These are phyloP conservation scores for Excoecaria agallocha DNA, from an alignment of 345 rosid species.

Conservation along the genomic window DNA sequence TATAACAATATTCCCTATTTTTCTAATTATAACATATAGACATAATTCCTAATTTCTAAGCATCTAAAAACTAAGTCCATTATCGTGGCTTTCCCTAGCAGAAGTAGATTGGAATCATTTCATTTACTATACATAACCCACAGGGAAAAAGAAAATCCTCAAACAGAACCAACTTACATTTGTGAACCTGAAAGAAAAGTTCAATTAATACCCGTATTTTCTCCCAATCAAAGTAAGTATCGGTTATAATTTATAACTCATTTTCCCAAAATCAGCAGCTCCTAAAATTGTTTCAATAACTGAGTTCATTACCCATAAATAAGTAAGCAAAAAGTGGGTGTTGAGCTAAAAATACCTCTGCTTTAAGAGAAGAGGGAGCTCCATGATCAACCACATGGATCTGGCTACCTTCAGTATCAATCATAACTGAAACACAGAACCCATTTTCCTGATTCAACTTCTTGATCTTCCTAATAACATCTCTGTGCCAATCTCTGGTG, in stretches of 20 bases:
- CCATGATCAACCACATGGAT: slow-evolving; percentile 76
- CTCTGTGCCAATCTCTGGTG: slow-evolving; percentile 60
- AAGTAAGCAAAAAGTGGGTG: background rate
- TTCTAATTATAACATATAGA: background rate
- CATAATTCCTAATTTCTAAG: background rate
- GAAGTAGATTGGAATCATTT: background rate
- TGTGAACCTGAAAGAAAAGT: background rate
- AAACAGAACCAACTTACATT: background rate
- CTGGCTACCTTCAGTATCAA: slow-evolving; percentile 77
- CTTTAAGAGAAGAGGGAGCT: slow-evolving; percentile 49
- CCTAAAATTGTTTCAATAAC: background rate
- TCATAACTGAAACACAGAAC: slow-evolving; percentile 60
- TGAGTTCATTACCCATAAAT: background rate
- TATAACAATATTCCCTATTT: too few relatives aligned
- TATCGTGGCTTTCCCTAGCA: background rate
- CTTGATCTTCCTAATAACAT: slow-evolving; percentile 59
- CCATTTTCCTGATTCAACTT: slow-evolving; percentile 51
- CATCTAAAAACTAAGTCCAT: background rate
- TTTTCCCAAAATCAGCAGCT: slow-evolving; percentile 2
- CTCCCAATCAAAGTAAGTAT: background rate
- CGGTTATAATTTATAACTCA: background rate
- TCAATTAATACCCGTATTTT: background rate
- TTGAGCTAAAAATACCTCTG: slow-evolving; percentile 26
- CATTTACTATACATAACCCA: background rate
- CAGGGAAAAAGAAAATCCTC: background rate